A percentile compares a stretch with the other conserved stretches of the same genome.
These are phyloP conservation scores for Aphanomyces cochlioides DNA, from an alignment of 352 stramenopile genomes.

Conservation along the genomic window DNA sequence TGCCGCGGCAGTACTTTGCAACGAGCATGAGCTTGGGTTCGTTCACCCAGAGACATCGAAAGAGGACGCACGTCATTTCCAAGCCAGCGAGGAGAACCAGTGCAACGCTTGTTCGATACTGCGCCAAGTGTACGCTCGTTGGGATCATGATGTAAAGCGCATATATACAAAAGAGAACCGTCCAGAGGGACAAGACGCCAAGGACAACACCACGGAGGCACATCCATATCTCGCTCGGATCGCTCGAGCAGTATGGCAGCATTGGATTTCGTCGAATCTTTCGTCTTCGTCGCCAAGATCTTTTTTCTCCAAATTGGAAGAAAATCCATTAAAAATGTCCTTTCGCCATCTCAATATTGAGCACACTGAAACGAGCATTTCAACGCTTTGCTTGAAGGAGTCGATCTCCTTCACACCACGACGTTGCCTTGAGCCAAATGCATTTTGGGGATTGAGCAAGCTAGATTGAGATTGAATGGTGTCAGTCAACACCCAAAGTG, in stretches of 20 bases:
- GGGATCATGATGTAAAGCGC: slow-evolving; percentile 51
- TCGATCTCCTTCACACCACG: no score
- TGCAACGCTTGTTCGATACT: slow-evolving; percentile 56
- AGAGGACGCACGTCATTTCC: slow-evolving; percentile 63
- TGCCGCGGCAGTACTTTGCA: slow-evolving; percentile 64
- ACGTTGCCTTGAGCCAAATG: no score
- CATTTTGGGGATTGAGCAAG: no score
- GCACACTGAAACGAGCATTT: no score
- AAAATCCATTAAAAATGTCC: no score
- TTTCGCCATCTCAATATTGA: no score
- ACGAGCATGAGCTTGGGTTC: slow-evolving; percentile 58
- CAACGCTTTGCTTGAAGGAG: no score
- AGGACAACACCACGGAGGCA: slow-evolving; percentile 63
- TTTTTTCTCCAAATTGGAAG: no score
- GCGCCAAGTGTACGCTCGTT: slow-evolving; percentile 51
- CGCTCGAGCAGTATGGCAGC: slow-evolving; percentile 27
- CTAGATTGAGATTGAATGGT: no score
- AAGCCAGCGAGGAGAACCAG: slow-evolving; percentile 55
- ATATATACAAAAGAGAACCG: slow-evolving; percentile 43
- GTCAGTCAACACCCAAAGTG: no score
- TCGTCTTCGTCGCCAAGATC: background rate
- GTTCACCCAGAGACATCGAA: slow-evolving; percentile 59
- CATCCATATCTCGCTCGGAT: slow-evolving; percentile 41
- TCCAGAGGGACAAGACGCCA: slow-evolving; percentile 52
- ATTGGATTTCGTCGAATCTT: slow-evolving; percentile 7